Conservation (phyloP, 306 rosid genomes). For the Boehmeria nivea region DNA sequence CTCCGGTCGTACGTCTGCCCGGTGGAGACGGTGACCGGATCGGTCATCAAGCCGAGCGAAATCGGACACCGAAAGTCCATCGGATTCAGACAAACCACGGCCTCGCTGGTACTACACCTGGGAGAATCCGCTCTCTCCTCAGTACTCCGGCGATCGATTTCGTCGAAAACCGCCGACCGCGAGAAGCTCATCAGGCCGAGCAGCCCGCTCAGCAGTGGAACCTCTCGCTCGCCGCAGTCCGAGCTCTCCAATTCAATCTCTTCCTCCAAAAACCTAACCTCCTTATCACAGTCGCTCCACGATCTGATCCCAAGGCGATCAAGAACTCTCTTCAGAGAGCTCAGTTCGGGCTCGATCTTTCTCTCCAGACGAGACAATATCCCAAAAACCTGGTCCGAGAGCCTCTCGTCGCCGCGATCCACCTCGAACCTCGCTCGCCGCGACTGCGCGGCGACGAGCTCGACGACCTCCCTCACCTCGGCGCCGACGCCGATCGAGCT, state of each 20-base stretch:
- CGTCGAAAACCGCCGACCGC: constrained; percentile 59
- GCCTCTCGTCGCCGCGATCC: constrained; percentile 33
- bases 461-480: constrained; percentile 66
- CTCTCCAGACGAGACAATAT: constrained; percentile 42
- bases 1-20: constrained; percentile 87
- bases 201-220: constrained; percentile 47
- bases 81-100: constrained; percentile 32
- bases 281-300: constrained; percentile 56
- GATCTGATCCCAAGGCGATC: constrained; percentile 43
- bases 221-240: constrained; percentile 28
- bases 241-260: constrained; percentile 28
- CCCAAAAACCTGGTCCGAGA: constrained; percentile 14
- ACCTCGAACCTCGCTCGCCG: constrained; percentile 38
- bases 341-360: constrained; percentile 46
- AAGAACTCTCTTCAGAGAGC: constrained; percentile 22
- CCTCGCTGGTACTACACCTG: constrained; percentile 27
- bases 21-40: constrained; percentile 80
- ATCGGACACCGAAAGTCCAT: constrained; percentile 83
- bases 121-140: constrained; percentile 16
- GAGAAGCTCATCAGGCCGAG: constrained; percentile 53
- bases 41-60: constrained; percentile 70
- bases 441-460: constrained; percentile 51
- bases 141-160: constrained; percentile 21
- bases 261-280: constrained; percentile 55
- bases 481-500: constrained; percentile 21